Evolutionary conservation across 2,329 filamentous ascomycete genomes (phyloP).

Genomic region (Boeremia lycopersici): DNA sequence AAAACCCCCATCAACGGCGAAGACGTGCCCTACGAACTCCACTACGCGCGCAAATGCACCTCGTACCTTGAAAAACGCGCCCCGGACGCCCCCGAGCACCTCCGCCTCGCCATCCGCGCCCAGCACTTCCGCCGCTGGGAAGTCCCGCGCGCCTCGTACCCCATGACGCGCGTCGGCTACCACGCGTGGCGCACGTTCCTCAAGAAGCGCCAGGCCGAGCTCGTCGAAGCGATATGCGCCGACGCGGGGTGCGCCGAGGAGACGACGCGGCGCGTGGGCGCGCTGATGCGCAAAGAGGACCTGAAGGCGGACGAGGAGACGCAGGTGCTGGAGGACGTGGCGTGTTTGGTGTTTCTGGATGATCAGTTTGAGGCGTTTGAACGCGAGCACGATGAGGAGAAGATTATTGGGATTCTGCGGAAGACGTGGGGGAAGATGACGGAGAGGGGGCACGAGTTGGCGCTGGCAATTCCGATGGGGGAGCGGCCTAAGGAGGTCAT

Average conservation of each 20-base stretch:
- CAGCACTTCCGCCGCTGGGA: slow-evolving; percentile 90
- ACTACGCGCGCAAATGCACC: slow-evolving; percentile 83
- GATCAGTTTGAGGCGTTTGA: slow-evolving; percentile 86
- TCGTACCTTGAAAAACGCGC: slow-evolving; percentile 68
- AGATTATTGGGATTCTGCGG: slow-evolving; percentile 63
- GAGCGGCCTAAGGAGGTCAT: slow-evolving; percentile 38
- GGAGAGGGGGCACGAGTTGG: slow-evolving; percentile 41
- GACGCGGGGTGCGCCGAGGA: slow-evolving; percentile 57
- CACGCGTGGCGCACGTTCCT: slow-evolving; percentile 78
- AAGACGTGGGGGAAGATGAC: slow-evolving; percentile 53
- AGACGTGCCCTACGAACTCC: slow-evolving; percentile 74
- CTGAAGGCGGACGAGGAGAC: slow-evolving; percentile 69
- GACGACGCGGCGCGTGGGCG: slow-evolving; percentile 67
- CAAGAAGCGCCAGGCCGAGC: slow-evolving; percentile 72
- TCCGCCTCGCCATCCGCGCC: slow-evolving; percentile 78
- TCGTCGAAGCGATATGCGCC: slow-evolving; percentile 61
- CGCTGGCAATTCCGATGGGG: slow-evolving; percentile 43
- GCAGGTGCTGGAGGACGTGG: slow-evolving; percentile 82
- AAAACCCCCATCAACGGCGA: slow-evolving; percentile 53
- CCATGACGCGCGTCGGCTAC: slow-evolving; percentile 77
- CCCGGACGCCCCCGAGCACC: slow-evolving; percentile 67
- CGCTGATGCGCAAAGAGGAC: slow-evolving; percentile 80
- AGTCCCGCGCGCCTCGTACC: slow-evolving; percentile 74
- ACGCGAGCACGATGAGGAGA: slow-evolving; percentile 74
- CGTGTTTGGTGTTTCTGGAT: slow-evolving; percentile 85